Base-by-base conservation (phyloP, 768 basidiomycete species). In the Suillus sp. region DNA sequence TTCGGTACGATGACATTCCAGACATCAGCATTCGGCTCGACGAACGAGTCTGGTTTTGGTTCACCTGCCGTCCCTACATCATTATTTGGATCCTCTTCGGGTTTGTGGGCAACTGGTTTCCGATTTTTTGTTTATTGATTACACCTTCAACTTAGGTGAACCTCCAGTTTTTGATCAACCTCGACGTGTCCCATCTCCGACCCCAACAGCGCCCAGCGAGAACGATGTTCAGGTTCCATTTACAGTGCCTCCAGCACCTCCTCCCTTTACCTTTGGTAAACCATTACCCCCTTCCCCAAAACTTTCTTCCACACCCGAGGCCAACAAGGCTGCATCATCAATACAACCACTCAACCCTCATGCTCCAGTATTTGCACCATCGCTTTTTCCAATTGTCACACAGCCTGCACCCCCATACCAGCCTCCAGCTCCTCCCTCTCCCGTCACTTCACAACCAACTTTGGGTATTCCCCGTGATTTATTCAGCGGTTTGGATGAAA, bases 1-100 rank as follows among this genome's bases (percentile, higher is more conserved):
- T 81, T 81, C 61, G 74, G 74, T 1, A 71, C 59, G 9, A 9
- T 63, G 27, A 67, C 56, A 30, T 57, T 57, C 56, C 56, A 57
- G 27, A 6, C 43, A 18, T 69, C 67, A 42, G 42, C 74, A 54
- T 74, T 74, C 37, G 59, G 63, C 22, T 48, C 57, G 20, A 64
- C 64, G 7, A 63, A 59, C 34, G 40, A 35, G 10, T 64, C 65
- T 51, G 35, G 61, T 53, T 64, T 56, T 6, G 18, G 53, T 30
- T 32, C 67, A 27, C 25, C 64, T 18, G 22, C n/a, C 5, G 16
- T 63, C 30, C 27, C 63, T 27, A 34, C 62, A 3, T 62, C 66
- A 32, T 59, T 40, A 34, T 71, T 69, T 54, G 65, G 60, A 40
- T 10, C 63, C 7, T 43, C 38, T 57, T 30, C 56, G 18, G 56